Conservation (phyloP, 2,329 filamentous ascomycete genomes). For the Parascedosporium putredinis region DNA sequence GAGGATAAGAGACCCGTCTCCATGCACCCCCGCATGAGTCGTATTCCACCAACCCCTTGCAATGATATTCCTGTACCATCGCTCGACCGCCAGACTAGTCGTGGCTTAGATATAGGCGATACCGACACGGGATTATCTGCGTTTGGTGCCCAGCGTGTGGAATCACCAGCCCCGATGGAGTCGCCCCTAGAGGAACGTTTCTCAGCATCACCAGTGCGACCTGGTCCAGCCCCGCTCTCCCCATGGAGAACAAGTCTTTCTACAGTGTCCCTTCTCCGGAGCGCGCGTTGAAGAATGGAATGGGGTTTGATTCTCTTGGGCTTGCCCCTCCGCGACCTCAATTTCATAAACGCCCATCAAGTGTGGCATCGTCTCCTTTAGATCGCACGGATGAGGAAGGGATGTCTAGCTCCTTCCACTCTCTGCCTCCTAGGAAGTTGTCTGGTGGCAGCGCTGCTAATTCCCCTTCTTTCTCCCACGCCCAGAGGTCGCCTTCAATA, state of each 20-base stretch:
- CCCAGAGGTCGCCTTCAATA: conserved; percentile 71
- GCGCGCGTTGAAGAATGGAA: conserved; percentile 24
- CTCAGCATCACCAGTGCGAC: neutral
- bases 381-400: conserved; percentile 64
- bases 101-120: neutral
- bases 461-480: conserved; percentile 52
- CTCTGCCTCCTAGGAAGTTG: conserved; percentile 63
- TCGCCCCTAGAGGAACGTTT: conserved; percentile 6
- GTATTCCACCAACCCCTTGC: conserved; percentile 38
- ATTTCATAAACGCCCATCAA: conserved; percentile 44
- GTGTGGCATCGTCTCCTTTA: conserved; percentile 51
- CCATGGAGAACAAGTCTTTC: conserved; percentile 21
- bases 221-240: neutral
- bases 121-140: neutral
- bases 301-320: conserved; percentile 40
- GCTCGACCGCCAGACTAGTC: neutral
- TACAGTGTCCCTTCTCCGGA: conserved; percentile 23
- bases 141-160: conserved; percentile 42
- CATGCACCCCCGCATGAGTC: conserved; percentile 66
- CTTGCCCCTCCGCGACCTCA: conserved; percentile 40
- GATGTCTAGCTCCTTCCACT: conserved; percentile 43
- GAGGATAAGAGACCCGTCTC: conserved; percentile 52
- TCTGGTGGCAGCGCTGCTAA: conserved; percentile 54
- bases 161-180: conserved; percentile 33
- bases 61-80: conserved; percentile 16